phyloP scores from a whole-genome alignment of 1,284 basidiomycete species.

The Ganoderma resinaceum region DNA sequence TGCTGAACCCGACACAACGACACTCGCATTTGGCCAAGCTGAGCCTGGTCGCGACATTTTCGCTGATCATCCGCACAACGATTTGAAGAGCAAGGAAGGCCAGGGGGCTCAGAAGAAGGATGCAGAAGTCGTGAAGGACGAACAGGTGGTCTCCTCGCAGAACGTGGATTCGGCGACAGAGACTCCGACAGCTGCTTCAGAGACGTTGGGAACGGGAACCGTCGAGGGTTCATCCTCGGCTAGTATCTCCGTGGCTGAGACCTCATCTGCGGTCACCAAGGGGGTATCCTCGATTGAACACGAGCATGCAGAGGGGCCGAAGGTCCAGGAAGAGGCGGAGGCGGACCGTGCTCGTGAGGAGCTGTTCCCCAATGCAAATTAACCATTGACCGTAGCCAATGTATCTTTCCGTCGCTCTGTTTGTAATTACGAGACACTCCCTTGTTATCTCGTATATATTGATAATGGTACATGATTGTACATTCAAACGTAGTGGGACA shows the following conservation, averaged over 20 bases:
- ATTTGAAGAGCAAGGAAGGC: constrained; percentile 29
- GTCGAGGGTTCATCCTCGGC: background rate
- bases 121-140: background rate
- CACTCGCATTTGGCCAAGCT: constrained; percentile 54
- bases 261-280: constrained; percentile 6
- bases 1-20: constrained; percentile 44
- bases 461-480: constrained; percentile 17
- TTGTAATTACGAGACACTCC: background rate
- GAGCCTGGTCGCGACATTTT: constrained; percentile 78
- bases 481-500: constrained; percentile 3
- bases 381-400: background rate
- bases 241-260: background rate
- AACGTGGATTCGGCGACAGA: constrained; percentile 13
- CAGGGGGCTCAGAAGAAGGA: constrained; percentile 18
- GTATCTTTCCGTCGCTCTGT: background rate
- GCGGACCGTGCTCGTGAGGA: constrained; percentile 42
- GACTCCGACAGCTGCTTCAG: constrained; percentile 2
- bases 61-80: constrained; percentile 44
- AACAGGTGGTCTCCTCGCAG: constrained; percentile 18
- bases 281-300: constrained; percentile 14
- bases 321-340: constrained; percentile 40
- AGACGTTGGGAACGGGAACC: background rate
- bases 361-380: constrained; percentile 36
- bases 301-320: constrained; percentile 27
- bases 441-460: constrained; percentile 21